Evolutionary conservation across 2,329 filamentous ascomycete species (phyloP), one percentile per base, ranked within the genome.

Genomic region (Cordyceps militaris): DNA sequence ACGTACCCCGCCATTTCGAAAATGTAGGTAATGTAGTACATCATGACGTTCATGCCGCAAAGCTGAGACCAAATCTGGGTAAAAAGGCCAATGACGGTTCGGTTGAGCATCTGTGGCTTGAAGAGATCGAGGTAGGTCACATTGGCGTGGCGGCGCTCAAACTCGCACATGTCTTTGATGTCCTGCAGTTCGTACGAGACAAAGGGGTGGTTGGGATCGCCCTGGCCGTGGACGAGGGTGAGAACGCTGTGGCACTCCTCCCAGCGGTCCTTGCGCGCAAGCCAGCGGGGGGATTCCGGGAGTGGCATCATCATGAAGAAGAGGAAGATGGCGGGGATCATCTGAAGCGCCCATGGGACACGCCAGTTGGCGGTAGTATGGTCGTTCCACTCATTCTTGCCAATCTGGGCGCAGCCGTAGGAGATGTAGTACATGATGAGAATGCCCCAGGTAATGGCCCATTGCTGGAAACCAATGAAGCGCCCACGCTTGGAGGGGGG

Each of bases 81-180:
- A 23, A 74, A 77, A 14, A 80, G 69, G 4, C 76, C 80, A 51
- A 76, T 79, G 2, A 79, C 42, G 1, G 80, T 82, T 3, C 80
- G 73, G 64, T 76, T 75, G 67, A 81, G 73, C 67, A 81, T 75
- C 84, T 86, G 38, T 83, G 88, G 87, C 63, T 79, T 81, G 72
- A 94, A 80, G 1, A 94, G 79, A 66, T 93, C 88, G 2, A 85
- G 63, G 67, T 88, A 90, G 9, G 82, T 83, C 21, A 89, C 86
- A 62, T 91, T 79, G 14, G 83, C 75, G 67, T 89, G 87, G 26
- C 78, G 74, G 19, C 83, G 79, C 70, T 94, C 89, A 61, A 92
- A 88, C 52, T 89, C 85, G 64, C 87, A 82, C 70, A 85, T 86
- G 40, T 87, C 82, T 62, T 83, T 81, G 67, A 94, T 93, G 62